Evolutionary conservation across 495 filamentous ascomycete genomes (phyloP), one percentile per base, ranked within the genome.

Genomic region (Podospora pseudoanserina): DNA sequence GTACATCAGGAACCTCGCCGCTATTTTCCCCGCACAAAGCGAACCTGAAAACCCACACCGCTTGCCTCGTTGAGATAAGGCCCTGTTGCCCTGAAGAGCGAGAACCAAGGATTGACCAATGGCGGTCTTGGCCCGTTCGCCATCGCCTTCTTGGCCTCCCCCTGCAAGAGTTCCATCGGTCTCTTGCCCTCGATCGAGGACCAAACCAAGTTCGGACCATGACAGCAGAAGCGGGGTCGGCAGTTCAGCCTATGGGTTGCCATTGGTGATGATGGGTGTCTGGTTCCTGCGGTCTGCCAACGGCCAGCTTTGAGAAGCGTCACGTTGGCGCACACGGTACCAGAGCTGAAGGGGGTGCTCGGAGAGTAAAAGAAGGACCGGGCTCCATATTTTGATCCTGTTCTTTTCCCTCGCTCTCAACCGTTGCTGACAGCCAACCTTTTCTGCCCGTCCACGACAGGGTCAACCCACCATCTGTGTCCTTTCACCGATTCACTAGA

Each of bases 221-320:
- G 15, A 49, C 39, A 49, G 9, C 15, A 49, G 39, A 49, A 49
- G 39, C 39, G 39, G 39, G 39, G 71, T 67, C 66, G 68, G 68
- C 68, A 70, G 65, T 74, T 74, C 67, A 70, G 65, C 20, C 67
- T 63, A 59, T 70, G n/a, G 61, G 34, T 7, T 66, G 27, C 27
- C 20, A 72, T 72, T 68, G 67, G 58, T 32, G 28, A 65, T 28
- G 16, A 13, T 27, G 6, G 16, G 9, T 58, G 9, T 5, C 16
- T 58, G 6, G 23, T 20, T 27, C 6, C 56, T 20, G 34, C 1
- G 39, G 65, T 7, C 26, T 69, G 32, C 28, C 16, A 15, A 15
- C 9, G 55, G 57, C 56, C 0, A n/a, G 23, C n/a, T 58, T 20
- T 5, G 23, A 58, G 19, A 58, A 58, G 56, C 56, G 56, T 58